phyloP scores from a whole-genome alignment of 2,329 filamentous ascomycete genomes.

The Claviceps sp. region DNA sequence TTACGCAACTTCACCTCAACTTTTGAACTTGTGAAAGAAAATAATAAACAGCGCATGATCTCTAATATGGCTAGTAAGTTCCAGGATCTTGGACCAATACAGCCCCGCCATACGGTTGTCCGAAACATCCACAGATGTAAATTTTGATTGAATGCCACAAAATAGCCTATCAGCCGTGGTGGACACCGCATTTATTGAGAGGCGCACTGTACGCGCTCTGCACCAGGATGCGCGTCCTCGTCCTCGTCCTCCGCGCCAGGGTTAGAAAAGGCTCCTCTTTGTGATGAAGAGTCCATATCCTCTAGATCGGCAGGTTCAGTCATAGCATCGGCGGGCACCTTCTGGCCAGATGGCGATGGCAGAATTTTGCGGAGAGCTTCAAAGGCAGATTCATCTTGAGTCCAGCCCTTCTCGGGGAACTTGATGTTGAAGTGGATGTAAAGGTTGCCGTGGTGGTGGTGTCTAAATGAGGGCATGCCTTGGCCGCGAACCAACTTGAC shows the following conservation, averaged over 20 bases:
- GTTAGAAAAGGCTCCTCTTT: constrained; percentile 55
- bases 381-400: constrained; percentile 54
- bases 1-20: constrained; percentile 6
- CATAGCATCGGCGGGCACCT: constrained; percentile 68
- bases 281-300: constrained; percentile 58
- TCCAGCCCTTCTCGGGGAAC: constrained; percentile 74
- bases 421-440: constrained; percentile 97
- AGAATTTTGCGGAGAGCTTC: constrained; percentile 72
- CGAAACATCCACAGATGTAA: neutral
- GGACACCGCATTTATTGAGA: constrained; percentile 53
- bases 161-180: neutral
- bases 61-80: neutral
- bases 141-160: neutral
- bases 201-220: constrained; percentile 73
- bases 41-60: constrained; percentile 8
- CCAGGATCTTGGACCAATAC: neutral
- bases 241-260: constrained; percentile 55
- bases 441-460: constrained; percentile 91
- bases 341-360: constrained; percentile 52
- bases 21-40: neutral
- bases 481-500: constrained; percentile 93
- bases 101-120: neutral
- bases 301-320: constrained; percentile 80
- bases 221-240: constrained; percentile 64
- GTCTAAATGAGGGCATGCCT: constrained; percentile 91